These are phyloP conservation scores for Canariomyces notabilis DNA, from an alignment of 2,329 filamentous ascomycete genomes.

Conservation along the genomic window DNA sequence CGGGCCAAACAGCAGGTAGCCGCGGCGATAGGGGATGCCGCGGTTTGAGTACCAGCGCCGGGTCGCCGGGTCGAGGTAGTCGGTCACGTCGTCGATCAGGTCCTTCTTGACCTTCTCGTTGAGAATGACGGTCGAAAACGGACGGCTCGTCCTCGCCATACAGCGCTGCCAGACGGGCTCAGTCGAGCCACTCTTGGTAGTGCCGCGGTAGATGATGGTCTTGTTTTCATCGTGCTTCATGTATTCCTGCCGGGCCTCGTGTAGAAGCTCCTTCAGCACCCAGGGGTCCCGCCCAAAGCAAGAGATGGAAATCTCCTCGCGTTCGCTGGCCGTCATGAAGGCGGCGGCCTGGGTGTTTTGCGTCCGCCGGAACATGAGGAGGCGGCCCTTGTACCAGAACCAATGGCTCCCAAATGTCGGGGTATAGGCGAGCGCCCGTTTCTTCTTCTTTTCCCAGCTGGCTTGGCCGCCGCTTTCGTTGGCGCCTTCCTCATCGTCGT, in stretches of 20 bases:
- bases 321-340: conserved; percentile 42
- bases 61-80: conserved; percentile 59
- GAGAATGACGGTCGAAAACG: conserved; percentile 62
- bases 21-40: conserved; percentile 79
- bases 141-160: conserved; percentile 55
- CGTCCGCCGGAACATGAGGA: conserved; percentile 53
- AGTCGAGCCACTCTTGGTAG: conserved; percentile 34
- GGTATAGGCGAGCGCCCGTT: conserved; percentile 57
- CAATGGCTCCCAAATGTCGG: conserved; percentile 62
- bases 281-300: conserved; percentile 58
- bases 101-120: conserved; percentile 55
- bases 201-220: conserved; percentile 61
- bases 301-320: conserved; percentile 55
- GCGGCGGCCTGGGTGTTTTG: conserved; percentile 41
- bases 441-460: conserved; percentile 39
- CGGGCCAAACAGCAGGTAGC: conserved; percentile 76
- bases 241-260: conserved; percentile 53
- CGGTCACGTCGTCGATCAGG: conserved; percentile 55
- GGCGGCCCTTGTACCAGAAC: conserved; percentile 59
- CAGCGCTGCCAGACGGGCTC: conserved; percentile 57
- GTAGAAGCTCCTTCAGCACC: conserved; percentile 57
- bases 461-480: conserved; percentile 33
- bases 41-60: conserved; percentile 77
- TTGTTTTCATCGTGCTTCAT: conserved; percentile 54
- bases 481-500: conserved; percentile 44